Conservation (phyloP, 768 basidiomycete species). For the Gloeopeniophorella convolvens region DNA sequence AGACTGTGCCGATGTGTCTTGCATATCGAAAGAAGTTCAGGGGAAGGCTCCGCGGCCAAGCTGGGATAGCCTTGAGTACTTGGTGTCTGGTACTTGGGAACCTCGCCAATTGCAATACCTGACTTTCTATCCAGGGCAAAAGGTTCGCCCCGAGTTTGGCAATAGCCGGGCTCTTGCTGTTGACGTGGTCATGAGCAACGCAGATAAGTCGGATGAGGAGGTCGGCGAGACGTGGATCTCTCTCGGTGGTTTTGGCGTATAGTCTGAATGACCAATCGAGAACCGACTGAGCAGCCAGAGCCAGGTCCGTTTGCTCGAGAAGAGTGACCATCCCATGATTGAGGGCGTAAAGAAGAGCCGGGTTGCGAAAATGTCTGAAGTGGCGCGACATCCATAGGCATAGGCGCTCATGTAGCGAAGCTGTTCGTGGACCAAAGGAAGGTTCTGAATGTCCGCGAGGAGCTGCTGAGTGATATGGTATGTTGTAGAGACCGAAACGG, state of each 20-base stretch:
- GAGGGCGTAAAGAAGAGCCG: constrained; percentile 59
- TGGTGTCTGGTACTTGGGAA: constrained; percentile 35
- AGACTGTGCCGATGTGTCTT: constrained; percentile 40
- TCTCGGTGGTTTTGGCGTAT: constrained; percentile 36
- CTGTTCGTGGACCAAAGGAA: constrained; percentile 80
- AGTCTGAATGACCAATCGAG: constrained; percentile 67
- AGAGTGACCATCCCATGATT: constrained; percentile 61
- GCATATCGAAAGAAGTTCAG: constrained; percentile 39
- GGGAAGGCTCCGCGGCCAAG: constrained; percentile 69
- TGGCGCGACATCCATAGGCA: constrained; percentile 68
- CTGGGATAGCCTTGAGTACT: constrained; percentile 51
- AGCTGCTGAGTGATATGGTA: constrained; percentile 76
- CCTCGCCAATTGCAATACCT: constrained; percentile 38
- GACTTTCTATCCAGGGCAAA: constrained; percentile 56
- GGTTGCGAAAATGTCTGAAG: constrained; percentile 46
- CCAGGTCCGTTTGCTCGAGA: constrained; percentile 62
- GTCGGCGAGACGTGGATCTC: constrained; percentile 53
- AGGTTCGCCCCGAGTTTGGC: constrained; percentile 41
- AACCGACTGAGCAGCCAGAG: constrained; percentile 63
- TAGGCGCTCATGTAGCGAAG: constrained; percentile 66
- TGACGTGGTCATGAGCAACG: constrained; percentile 48
- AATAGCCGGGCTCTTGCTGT: constrained; percentile 27
- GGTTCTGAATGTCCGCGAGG: constrained; percentile 56
- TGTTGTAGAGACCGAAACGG: constrained; percentile 48
- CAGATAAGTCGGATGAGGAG: constrained; percentile 64